A percentile compares a stretch with the other conserved stretches of the same genome.
These are phyloP conservation scores for Fraxinus pennsylvanica DNA, from an alignment of 257 asterid genomes.

Conservation along the genomic window DNA sequence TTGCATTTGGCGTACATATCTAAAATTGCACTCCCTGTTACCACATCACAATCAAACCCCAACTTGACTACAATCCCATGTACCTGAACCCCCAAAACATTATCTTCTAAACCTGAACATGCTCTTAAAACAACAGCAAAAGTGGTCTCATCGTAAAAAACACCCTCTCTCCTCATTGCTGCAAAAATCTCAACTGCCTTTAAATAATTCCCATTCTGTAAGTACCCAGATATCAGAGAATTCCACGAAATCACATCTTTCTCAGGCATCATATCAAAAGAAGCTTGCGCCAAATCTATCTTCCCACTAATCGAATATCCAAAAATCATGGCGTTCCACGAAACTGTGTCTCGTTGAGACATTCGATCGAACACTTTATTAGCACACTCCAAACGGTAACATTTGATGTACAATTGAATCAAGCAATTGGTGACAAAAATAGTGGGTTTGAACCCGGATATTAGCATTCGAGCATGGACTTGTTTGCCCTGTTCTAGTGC, in stretches of 20 bases:
- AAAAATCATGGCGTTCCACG: conserved; percentile 79
- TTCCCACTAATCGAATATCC: conserved; percentile 51
- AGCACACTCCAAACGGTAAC: conserved; percentile 52
- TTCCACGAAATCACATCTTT: conserved; percentile 87
- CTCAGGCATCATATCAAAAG: conserved; percentile 63
- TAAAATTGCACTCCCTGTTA: conserved; percentile 72
- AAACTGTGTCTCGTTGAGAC: conserved; percentile 60
- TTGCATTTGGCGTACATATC: conserved; percentile 92
- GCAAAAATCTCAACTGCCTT: conserved; percentile 50
- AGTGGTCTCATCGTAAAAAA: conserved; percentile 63
- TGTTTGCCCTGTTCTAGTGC: conserved; percentile 59
- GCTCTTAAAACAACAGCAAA: conserved; percentile 68
- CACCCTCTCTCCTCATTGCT: conserved; percentile 57
- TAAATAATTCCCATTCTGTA: conserved; percentile 52
- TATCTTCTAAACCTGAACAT: conserved; percentile 54
- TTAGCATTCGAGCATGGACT: conserved; percentile 74
- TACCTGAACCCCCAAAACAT: conserved; percentile 53
- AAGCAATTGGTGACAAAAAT: conserved; percentile 74
- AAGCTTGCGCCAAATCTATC: conserved; percentile 41
- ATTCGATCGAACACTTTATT: conserved; percentile 64
- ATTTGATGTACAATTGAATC: conserved; percentile 58
- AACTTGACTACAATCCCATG: conserved; percentile 57
- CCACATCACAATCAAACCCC: conserved; percentile 67
- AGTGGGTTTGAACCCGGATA: conserved; percentile 71
- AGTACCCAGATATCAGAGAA: conserved; percentile 76